A percentile compares a stretch with the other conserved stretches of the same genome.
These are phyloP conservation scores for Citrullus colocynthis DNA, from an alignment of 306 rosid species.

Conservation along the genomic window DNA sequence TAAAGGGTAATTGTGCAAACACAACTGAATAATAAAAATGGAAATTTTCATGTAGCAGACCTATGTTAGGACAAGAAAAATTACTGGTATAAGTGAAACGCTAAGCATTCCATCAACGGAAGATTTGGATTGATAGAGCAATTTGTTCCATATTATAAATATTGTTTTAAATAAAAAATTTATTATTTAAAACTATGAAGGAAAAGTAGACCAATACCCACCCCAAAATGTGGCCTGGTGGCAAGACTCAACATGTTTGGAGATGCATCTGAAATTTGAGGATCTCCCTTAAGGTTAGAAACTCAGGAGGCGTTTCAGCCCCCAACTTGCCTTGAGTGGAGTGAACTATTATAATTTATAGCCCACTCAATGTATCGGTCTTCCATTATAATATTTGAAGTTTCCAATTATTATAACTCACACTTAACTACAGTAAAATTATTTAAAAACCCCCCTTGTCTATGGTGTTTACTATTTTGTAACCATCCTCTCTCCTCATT, in stretches of 20 bases:
- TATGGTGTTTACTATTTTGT: too few species aligned
- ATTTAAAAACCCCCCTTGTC: too few species aligned
- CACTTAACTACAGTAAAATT: too few species aligned
- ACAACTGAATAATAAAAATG: neutral
- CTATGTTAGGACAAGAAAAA: neutral
- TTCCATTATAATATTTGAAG: too few species aligned
- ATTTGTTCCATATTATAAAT: neutral
- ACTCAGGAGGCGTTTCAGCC: neutral
- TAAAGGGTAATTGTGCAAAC: neutral
- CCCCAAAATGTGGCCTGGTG: neutral
- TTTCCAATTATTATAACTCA: too few species aligned
- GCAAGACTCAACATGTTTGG: neutral
- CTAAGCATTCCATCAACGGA: neutral
- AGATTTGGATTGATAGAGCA: neutral
- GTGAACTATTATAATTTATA: too few species aligned
- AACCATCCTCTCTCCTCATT: too few species aligned
- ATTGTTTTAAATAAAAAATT: neutral
- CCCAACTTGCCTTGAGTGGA: too few species aligned
- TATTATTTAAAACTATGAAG: neutral
- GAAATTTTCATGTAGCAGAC: neutral
- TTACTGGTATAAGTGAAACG: neutral
- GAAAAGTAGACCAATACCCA: neutral
- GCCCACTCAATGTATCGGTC: too few species aligned
- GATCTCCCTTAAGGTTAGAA: neutral
- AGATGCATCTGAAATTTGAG: neutral